These are phyloP conservation scores for Xanthoconium stramineum DNA, from an alignment of 768 basidiomycete genomes.

Conservation along the genomic window DNA sequence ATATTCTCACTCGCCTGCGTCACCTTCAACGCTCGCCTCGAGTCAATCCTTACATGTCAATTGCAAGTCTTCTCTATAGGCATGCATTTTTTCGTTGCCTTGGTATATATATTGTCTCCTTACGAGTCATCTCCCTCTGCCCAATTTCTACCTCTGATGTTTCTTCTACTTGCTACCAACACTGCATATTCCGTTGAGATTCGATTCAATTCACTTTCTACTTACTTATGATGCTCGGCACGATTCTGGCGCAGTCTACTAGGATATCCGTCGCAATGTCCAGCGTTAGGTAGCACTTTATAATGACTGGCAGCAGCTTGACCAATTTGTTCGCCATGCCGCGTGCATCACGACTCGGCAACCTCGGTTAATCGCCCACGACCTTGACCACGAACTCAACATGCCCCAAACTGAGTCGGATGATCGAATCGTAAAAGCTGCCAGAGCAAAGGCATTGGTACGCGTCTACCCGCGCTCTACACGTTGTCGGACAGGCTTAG, in stretches of 20 bases:
- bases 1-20: slow-evolving; percentile 52
- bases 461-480: slow-evolving; percentile 16
- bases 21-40: slow-evolving; percentile 45
- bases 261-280: background rate
- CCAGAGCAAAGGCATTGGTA: slow-evolving; percentile 82
- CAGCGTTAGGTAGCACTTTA: slow-evolving; percentile 1
- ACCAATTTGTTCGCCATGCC: background rate
- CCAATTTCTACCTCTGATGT: slow-evolving; percentile 33
- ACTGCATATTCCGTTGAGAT: slow-evolving; percentile 42
- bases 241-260: background rate
- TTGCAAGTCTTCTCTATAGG: slow-evolving; percentile 34
- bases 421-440: slow-evolving; percentile 78
- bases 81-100: slow-evolving; percentile 33
- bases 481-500: background rate
- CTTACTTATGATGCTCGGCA: background rate
- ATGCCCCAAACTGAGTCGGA: slow-evolving; percentile 49
- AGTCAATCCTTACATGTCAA: slow-evolving; percentile 61
- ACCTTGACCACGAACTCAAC: slow-evolving; percentile 2
- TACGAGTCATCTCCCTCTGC: slow-evolving; percentile 31
- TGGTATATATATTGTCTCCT: slow-evolving; percentile 36
- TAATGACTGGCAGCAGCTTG: background rate
- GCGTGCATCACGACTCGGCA: background rate
- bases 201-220: slow-evolving; percentile 34
- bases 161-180: slow-evolving; percentile 35
- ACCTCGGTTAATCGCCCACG: slow-evolving; percentile 3